These are phyloP conservation scores for Raffaelea arxii DNA, from an alignment of 2,329 filamentous ascomycete species.

Conservation along the genomic window DNA sequence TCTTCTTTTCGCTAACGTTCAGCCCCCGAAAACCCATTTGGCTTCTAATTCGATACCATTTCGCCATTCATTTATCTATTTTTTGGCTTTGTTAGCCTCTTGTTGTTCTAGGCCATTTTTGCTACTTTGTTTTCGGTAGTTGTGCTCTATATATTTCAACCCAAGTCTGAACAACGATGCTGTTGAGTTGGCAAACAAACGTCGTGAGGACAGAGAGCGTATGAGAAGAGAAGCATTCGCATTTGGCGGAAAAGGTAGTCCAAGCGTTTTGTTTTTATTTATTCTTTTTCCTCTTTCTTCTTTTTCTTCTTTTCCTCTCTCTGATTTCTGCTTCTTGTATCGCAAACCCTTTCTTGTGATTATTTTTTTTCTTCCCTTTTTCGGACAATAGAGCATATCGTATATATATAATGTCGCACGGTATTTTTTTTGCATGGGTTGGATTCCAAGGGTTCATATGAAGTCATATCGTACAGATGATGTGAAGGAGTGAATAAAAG, in stretches of 20 bases:
- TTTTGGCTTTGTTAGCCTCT: neutral
- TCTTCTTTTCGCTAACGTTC: conserved; percentile 6
- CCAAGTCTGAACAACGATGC: no score
- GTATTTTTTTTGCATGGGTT: neutral
- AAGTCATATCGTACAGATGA: no score
- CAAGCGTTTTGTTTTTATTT: neutral
- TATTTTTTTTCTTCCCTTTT: neutral
- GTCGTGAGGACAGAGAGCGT: no score
- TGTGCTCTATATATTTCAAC: no score
- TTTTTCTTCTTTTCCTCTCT: neutral
- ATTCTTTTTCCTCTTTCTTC: neutral
- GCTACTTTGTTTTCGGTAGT: no score
- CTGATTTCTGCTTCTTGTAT: neutral
- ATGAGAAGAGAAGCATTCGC: no score
- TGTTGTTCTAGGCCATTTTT: no score
- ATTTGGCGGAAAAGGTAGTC: no score
- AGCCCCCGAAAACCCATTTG: conserved; percentile 22
- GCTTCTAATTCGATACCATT: conserved; percentile 14
- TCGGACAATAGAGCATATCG: conserved; percentile 1
- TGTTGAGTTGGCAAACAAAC: no score
- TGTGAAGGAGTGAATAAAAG: no score
- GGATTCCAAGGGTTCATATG: no score
- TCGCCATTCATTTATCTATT: neutral
- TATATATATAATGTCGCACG: conserved; percentile 5
- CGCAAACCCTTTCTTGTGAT: neutral